phyloP scores from a whole-genome alignment of 2,329 filamentous ascomycete species.

The Pestalotiopsis sp. region DNA sequence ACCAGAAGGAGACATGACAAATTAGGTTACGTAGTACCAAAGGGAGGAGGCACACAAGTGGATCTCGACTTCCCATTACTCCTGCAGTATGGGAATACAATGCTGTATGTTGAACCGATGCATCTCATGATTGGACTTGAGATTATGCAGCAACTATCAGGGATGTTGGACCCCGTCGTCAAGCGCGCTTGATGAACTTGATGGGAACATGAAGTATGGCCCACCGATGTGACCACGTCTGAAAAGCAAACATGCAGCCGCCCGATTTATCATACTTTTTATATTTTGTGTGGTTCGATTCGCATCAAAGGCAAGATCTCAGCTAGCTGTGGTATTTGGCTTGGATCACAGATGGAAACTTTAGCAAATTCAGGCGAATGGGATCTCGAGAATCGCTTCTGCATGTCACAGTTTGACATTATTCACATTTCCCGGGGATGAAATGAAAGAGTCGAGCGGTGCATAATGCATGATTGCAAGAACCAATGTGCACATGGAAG shows the following conservation, averaged over 20 bases:
- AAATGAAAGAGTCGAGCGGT: too few relatives aligned
- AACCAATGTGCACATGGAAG: background rate
- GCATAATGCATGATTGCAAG: background rate
- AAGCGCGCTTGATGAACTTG: background rate
- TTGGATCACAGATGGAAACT: too few relatives aligned
- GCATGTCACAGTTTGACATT: too few relatives aligned
- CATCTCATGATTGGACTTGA: background rate
- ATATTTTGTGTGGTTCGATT: too few relatives aligned
- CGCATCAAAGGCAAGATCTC: too few relatives aligned
- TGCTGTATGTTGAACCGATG: background rate
- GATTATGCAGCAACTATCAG: background rate
- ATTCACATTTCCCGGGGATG: too few relatives aligned
- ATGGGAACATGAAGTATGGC: background rate
- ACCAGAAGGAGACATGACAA: background rate
- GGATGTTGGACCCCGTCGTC: background rate
- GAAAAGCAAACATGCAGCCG: too few relatives aligned
- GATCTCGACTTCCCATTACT: background rate
- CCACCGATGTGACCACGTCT: background rate
- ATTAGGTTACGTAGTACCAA: background rate
- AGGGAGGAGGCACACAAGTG: background rate
- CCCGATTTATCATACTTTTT: too few relatives aligned
- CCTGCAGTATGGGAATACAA: background rate
- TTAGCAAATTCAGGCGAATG: too few relatives aligned
- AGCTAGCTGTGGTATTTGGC: too few relatives aligned
- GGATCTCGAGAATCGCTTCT: too few relatives aligned